Evolutionary conservation across 768 basidiomycete genomes (phyloP).

Genomic region (Dioszegia crocea): DNA sequence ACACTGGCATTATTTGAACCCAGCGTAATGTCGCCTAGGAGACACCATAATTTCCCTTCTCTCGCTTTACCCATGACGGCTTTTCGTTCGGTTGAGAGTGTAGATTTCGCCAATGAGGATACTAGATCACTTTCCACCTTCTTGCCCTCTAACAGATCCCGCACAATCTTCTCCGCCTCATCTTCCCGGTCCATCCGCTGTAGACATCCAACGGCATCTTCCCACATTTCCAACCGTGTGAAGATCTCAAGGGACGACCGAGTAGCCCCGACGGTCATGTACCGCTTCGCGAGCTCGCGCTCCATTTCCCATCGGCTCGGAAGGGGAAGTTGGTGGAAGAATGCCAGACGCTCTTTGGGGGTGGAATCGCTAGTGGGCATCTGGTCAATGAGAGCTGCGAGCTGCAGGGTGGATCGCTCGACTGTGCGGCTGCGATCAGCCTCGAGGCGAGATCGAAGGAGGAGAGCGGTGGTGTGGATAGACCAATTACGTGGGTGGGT

Average conservation of each 20-base stretch:
- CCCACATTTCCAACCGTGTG: slow-evolving; percentile 96
- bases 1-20: slow-evolving; percentile 18
- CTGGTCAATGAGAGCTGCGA: slow-evolving; percentile 93
- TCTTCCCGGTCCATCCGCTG: slow-evolving; percentile 73
- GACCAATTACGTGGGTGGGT: slow-evolving; percentile 89
- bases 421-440: slow-evolving; percentile 82
- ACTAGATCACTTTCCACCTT: slow-evolving; percentile 79
- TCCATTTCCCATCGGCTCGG: slow-evolving; percentile 94
- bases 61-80: slow-evolving; percentile 60
- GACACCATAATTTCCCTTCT: slow-evolving; percentile 89
- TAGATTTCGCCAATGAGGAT: slow-evolving; percentile 59
- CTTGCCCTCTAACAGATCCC: slow-evolving; percentile 74
- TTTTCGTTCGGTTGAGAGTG: slow-evolving; percentile 42
- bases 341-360: slow-evolving; percentile 68
- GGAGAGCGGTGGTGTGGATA: slow-evolving; percentile 90
- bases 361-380: slow-evolving; percentile 83
- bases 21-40: slow-evolving; percentile 74
- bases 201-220: slow-evolving; percentile 87
- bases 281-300: slow-evolving; percentile 77
- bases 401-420: slow-evolving; percentile 84
- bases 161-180: slow-evolving; percentile 72
- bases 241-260: slow-evolving; percentile 90
- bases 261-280: slow-evolving; percentile 77
- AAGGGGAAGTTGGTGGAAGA: slow-evolving; percentile 73
- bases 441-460: slow-evolving; percentile 88